phyloP scores from a whole-genome alignment of 2,329 filamentous ascomycete genomes.

The Scedosporium minutisporum region DNA sequence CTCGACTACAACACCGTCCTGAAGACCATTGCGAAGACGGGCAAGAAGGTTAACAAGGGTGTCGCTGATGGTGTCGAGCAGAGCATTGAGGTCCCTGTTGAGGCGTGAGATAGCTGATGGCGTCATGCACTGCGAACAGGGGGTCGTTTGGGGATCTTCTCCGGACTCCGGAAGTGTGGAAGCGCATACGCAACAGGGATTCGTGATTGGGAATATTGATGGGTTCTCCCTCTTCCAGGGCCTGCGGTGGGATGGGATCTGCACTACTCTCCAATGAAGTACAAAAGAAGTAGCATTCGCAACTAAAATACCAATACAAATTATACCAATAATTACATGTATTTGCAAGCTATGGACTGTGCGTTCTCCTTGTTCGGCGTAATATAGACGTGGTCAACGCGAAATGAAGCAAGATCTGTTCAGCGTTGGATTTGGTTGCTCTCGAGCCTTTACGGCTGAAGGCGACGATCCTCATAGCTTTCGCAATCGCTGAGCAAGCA shows the following conservation, averaged over 20 bases:
- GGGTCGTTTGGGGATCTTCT: neutral
- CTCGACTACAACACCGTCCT: constrained; percentile 75
- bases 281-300: too few species aligned
- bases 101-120: constrained; percentile 13
- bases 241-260: too few species aligned
- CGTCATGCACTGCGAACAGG: neutral
- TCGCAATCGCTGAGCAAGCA: neutral
- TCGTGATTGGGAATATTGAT: neutral
- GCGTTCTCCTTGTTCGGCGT: too few species aligned
- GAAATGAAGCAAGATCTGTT: too few species aligned
- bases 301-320: too few species aligned
- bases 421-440: neutral
- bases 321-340: too few species aligned
- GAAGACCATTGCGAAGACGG: constrained; percentile 86
- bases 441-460: neutral
- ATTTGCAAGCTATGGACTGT: too few species aligned
- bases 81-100: constrained; percentile 37
- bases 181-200: neutral
- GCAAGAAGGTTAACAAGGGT: constrained; percentile 77
- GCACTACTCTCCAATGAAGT: too few species aligned
- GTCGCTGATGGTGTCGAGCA: constrained; percentile 56
- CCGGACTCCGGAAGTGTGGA: neutral
- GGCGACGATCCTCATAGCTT: neutral
- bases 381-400: too few species aligned
- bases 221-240: too few species aligned